Conservation (phyloP, 2,329 filamentous ascomycete species). For the Acarospora socialis region DNA sequence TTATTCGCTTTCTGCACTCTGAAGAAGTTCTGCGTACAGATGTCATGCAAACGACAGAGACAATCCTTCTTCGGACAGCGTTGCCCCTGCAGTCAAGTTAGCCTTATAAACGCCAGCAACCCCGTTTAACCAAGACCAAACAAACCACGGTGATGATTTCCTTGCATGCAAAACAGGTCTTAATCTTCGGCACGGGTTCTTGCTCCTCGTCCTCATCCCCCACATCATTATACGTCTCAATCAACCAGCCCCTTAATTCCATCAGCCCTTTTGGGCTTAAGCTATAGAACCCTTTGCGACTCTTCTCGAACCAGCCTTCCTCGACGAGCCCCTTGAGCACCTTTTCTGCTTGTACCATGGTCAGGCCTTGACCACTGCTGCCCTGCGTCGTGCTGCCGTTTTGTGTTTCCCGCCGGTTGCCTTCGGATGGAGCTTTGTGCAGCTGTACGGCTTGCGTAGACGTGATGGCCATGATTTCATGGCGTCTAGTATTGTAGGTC, state of each 20-base stretch:
- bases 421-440: constrained; percentile 28
- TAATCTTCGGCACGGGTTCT: constrained; percentile 45
- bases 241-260: constrained; percentile 70
- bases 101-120: background rate
- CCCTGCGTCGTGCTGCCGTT: constrained; percentile 22
- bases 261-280: constrained; percentile 65
- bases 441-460: constrained; percentile 66
- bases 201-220: constrained; percentile 42
- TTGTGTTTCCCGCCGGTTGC: constrained; percentile 18
- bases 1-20: constrained; percentile 44
- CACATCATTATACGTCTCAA: constrained; percentile 78
- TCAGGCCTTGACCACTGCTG: constrained; percentile 41
- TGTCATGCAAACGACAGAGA: constrained; percentile 56
- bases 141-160: constrained; percentile 66
- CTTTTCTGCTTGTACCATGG: constrained; percentile 61
- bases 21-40: constrained; percentile 62
- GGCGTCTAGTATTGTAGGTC: constrained; percentile 62
- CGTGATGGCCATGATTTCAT: constrained; percentile 71
- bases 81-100: constrained; percentile 40
- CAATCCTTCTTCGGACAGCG: constrained; percentile 59
- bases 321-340: constrained; percentile 55
- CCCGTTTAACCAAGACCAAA: constrained; percentile 5
- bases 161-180: constrained; percentile 74
- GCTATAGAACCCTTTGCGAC: constrained; percentile 55
- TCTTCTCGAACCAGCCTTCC: constrained; percentile 77